These are phyloP conservation scores for Heimioporus sp. DNA, from an alignment of 768 basidiomycete species.

Conservation along the genomic window DNA sequence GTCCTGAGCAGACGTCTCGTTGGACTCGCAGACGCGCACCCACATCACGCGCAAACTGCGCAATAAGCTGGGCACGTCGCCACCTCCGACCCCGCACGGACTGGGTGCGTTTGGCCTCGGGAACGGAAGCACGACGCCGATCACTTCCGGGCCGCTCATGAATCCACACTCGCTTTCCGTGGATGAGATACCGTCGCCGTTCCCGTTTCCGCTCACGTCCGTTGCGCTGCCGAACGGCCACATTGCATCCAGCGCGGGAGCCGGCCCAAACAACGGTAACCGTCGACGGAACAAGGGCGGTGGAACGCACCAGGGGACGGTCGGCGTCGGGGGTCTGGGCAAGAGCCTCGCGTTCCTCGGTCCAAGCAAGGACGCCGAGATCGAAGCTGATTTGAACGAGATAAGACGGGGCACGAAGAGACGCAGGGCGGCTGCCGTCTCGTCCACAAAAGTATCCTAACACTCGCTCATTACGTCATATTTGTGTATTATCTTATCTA, in stretches of 20 bases:
- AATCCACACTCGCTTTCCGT: slow-evolving; percentile 85
- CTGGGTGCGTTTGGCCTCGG: slow-evolving; percentile 32
- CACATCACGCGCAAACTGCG: slow-evolving; percentile 84
- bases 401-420: slow-evolving; percentile 75
- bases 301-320: slow-evolving; percentile 53
- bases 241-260: slow-evolving; percentile 33
- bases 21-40: slow-evolving; percentile 74
- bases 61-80: slow-evolving; percentile 76
- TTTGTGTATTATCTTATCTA: background rate
- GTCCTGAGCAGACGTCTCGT: slow-evolving; percentile 55
- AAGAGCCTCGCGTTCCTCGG: slow-evolving; percentile 65
- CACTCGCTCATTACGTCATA: background rate
- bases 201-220: slow-evolving; percentile 70
- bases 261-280: slow-evolving; percentile 38
- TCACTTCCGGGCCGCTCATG: slow-evolving; percentile 65
- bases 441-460: slow-evolving; percentile 31
- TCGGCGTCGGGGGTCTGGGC: slow-evolving; percentile 62
- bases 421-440: slow-evolving; percentile 32
- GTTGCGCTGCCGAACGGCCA: slow-evolving; percentile 41
- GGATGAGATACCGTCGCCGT: slow-evolving; percentile 84
- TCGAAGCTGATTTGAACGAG: slow-evolving; percentile 75
- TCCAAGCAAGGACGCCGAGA: slow-evolving; percentile 61
- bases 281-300: slow-evolving; percentile 51
- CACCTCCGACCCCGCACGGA: slow-evolving; percentile 70
- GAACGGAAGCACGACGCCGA: slow-evolving; percentile 49